Evolutionary conservation across 2,329 filamentous ascomycete species (phyloP).

Genomic region (Chaetoscypha palmicola): DNA sequence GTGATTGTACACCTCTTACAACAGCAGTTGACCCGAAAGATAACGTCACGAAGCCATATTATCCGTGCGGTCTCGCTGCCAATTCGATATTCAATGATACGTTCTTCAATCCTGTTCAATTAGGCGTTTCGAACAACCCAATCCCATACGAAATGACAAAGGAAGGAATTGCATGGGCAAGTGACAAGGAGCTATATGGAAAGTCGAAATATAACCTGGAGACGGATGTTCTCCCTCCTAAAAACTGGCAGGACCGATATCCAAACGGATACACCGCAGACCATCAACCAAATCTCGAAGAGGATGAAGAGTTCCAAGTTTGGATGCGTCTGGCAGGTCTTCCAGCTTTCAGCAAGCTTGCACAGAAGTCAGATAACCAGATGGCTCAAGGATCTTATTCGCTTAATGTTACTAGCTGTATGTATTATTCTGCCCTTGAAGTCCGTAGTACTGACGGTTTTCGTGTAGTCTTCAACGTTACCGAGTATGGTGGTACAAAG

Average conservation of each 20-base stretch:
- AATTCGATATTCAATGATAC: constrained; percentile 98
- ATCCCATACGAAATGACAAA: constrained; percentile 68
- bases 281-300: constrained; percentile 59
- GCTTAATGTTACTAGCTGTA: constrained; percentile 72
- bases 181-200: constrained; percentile 74
- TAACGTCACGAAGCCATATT: constrained; percentile 63
- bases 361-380: constrained; percentile 62
- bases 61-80: constrained; percentile 91
- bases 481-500: constrained; percentile 77
- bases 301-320: constrained; percentile 84
- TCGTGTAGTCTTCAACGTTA: constrained; percentile 68
- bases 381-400: constrained; percentile 70
- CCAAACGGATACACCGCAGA: constrained; percentile 61
- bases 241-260: constrained; percentile 73
- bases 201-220: constrained; percentile 55
- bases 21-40: constrained; percentile 39
- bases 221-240: constrained; percentile 67
- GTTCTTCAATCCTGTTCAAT: constrained; percentile 57
- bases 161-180: constrained; percentile 76
- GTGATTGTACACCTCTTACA: constrained; percentile 70
- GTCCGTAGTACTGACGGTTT: too few species aligned
- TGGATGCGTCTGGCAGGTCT: constrained; percentile 98
- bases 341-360: constrained; percentile 91
- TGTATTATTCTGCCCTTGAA: too few species aligned
- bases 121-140: constrained; percentile 42